Percentiles rank a stretch among this genome's conserved stretches.
Evolutionary conservation across 306 rosid species (phyloP).

Genomic region (Quercus rubra): DNA sequence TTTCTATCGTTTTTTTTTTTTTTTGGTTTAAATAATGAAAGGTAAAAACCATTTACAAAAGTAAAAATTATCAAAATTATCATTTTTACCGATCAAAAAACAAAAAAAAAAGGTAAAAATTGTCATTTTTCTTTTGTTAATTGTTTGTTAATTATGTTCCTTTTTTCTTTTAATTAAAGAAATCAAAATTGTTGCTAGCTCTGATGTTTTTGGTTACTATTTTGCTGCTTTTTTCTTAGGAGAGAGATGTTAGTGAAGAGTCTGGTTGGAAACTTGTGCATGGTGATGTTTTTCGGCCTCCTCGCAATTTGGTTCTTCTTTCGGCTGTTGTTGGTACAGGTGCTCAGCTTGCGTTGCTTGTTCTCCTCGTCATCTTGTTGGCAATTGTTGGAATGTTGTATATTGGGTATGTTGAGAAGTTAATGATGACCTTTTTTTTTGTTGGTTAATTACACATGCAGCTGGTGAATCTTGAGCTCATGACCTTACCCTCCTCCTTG

Average conservation of each 20-base stretch:
- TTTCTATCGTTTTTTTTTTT: not conserved
- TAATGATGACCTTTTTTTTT: too few relatives aligned
- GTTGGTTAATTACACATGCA: not conserved
- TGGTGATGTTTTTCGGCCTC: slow-evolving; percentile 97
- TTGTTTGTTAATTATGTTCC: not conserved
- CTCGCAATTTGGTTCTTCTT: slow-evolving; percentile 75
- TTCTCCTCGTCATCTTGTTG: slow-evolving; percentile 94
- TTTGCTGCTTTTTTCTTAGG: slow-evolving; percentile 45
- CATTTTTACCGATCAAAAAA: too few relatives aligned
- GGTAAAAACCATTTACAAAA: too few relatives aligned
- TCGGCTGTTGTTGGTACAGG: slow-evolving; percentile 99
- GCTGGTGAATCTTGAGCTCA: slow-evolving; percentile 13
- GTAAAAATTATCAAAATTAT: too few relatives aligned
- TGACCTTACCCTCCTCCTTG: too few relatives aligned
- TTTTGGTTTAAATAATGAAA: not conserved
- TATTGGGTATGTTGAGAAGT: slow-evolving; percentile 60
- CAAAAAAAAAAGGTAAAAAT: too few relatives aligned
- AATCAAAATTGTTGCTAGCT: slow-evolving; percentile 13
- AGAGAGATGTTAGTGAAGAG: slow-evolving; percentile 98
- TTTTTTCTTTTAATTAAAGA: not conserved
- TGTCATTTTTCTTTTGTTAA: not conserved
- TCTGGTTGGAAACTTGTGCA: slow-evolving; percentile 99
- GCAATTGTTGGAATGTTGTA: slow-evolving; percentile 98
- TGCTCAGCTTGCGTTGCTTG: slow-evolving; percentile 93
- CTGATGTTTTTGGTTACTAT: slow-evolving; percentile 14